Base-by-base conservation (phyloP, 2,329 filamentous ascomycete species). In the Raffaelea ambrosiae region DNA sequence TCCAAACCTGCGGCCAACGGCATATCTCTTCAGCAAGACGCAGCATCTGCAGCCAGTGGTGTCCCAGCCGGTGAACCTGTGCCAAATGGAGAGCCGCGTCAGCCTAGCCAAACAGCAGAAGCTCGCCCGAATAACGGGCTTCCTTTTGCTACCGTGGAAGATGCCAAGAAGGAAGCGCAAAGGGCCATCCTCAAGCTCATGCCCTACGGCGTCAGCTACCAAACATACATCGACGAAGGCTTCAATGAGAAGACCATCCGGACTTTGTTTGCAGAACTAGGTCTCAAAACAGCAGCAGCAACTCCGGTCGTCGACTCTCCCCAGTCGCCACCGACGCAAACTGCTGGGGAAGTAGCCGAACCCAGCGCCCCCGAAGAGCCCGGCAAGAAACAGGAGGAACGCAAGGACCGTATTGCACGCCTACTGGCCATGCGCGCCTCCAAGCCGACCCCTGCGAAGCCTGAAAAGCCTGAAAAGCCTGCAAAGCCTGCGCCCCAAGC, bases 361-460 rank as follows among this genome's bases (percentile, higher is more conserved):
- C 40, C 40, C 14, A 38, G 35, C 18, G 35, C 35, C 7, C 7
- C 16, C 7, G 13, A 16, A 5, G 35, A 38, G 8, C 9, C 39
- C 19, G 43, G 33, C 1, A 33, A 50, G 1, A 51, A 54, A 20
- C 41, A 49, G n/a, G 72, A 85, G 53, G 81, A 86, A 58, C 76
- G 86, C 20, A 87, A 86, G 55, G 85, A 88, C 54, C 79, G 86
- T 39, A 87, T 91, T 51, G 85, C 86, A 4, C 79, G 83, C 43
- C 73, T 89, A 48, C 71, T 89, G 47, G 86, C 86, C n/a, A 81
- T 79, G 2, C 9, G 16, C 9, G 31, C 31, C 16, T 33, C 31
- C 31, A 49, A 46, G n/a, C n/a, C n/a, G n/a, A n/a, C n/a, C n/a
- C n/a, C n/a, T n/a, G n/a, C n/a, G n/a, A 89, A 86, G 61, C 76